These are phyloP conservation scores for Aureobasidium pullulans DNA, from an alignment of 2,329 filamentous ascomycete species.

Conservation along the genomic window DNA sequence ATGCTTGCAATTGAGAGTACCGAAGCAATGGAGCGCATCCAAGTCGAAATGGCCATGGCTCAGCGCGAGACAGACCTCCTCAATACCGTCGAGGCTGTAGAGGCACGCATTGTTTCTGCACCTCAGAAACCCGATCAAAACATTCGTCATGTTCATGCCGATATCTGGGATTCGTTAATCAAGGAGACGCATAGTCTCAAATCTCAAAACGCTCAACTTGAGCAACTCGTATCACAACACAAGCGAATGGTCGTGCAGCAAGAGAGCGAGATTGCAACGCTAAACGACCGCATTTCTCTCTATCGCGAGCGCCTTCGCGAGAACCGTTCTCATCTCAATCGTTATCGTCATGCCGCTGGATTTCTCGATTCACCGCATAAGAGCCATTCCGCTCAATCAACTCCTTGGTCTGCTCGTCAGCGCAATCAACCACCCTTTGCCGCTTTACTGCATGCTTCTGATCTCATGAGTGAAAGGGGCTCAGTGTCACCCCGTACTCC, in stretches of 20 bases:
- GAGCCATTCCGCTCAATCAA: conserved; percentile 16
- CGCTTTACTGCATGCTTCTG: conserved; percentile 64
- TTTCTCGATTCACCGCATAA: conserved; percentile 41
- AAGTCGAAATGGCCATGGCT: conserved; percentile 88
- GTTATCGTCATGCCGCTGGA: conserved; percentile 55
- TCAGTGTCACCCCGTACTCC: conserved; percentile 44
- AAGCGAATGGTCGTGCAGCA: conserved; percentile 73
- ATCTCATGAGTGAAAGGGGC: conserved; percentile 71
- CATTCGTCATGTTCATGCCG: conserved; percentile 32
- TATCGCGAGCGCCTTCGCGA: conserved; percentile 79
- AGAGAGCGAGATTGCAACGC: conserved; percentile 60
- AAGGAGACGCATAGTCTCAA: conserved; percentile 53
- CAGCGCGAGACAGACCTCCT: conserved; percentile 80
- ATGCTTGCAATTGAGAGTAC: conserved; percentile 76
- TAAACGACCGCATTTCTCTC: conserved; percentile 70
- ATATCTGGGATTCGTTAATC: conserved; percentile 50
- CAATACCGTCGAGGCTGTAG: conserved; percentile 58
- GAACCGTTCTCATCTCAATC: conserved; percentile 80
- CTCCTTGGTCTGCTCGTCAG: conserved; percentile 31
- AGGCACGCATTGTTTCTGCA: conserved; percentile 40
- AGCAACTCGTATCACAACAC: conserved; percentile 60
- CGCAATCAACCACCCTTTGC: conserved; percentile 50
- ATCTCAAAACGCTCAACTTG: conserved; percentile 57
- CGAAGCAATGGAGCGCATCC: conserved; percentile 77
- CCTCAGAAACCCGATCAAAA: conserved; percentile 38